Percentiles rank a stretch among this genome's conserved stretches.
These are phyloP conservation scores for Wickerhamomyces tratensis DNA, from an alignment of 805 yeast genomes.

Conservation along the genomic window DNA sequence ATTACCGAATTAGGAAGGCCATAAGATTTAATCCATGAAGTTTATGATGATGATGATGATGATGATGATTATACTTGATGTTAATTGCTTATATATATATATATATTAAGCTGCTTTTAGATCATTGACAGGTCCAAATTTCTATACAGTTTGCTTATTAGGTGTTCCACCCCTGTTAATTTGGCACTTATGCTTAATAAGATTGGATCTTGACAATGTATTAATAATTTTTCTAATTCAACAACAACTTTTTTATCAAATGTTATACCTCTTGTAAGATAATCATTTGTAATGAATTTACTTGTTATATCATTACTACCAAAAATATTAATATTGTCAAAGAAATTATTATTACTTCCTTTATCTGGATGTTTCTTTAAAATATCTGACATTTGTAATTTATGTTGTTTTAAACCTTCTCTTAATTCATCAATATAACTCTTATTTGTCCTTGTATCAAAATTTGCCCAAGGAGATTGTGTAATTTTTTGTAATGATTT, in stretches of 20 bases:
- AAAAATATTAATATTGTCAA: conserved; percentile 23
- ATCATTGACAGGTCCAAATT: conserved; percentile 16
- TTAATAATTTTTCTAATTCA: conserved; percentile 47
- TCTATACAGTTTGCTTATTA: conserved; percentile 14
- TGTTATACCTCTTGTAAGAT: conserved; percentile 54
- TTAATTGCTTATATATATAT: too few species aligned
- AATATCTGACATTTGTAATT: conserved; percentile 27
- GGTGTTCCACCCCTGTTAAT: conserved; percentile 45
- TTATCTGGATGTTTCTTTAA: conserved; percentile 16
- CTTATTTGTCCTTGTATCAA: conserved; percentile 33
- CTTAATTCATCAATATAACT: conserved; percentile 52
- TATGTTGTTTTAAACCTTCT: conserved; percentile 40
- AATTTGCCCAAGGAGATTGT: conserved; percentile 54
- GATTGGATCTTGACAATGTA: conserved; percentile 60
- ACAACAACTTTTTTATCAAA: conserved; percentile 51
- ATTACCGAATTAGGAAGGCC: too few species aligned
- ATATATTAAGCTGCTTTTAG: conserved; percentile 2
- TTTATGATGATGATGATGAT: too few species aligned
- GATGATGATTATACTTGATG: too few species aligned
- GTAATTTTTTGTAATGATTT: conserved; percentile 38
- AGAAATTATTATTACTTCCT: conserved; percentile 4
- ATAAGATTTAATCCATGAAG: too few species aligned
- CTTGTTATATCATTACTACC: conserved; percentile 22
- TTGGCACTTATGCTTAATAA: conserved; percentile 54
- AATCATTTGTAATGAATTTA: conserved; percentile 33